Conservation (phyloP, 108 stramenopile species). For the Poteriospumella lacustris region DNA sequence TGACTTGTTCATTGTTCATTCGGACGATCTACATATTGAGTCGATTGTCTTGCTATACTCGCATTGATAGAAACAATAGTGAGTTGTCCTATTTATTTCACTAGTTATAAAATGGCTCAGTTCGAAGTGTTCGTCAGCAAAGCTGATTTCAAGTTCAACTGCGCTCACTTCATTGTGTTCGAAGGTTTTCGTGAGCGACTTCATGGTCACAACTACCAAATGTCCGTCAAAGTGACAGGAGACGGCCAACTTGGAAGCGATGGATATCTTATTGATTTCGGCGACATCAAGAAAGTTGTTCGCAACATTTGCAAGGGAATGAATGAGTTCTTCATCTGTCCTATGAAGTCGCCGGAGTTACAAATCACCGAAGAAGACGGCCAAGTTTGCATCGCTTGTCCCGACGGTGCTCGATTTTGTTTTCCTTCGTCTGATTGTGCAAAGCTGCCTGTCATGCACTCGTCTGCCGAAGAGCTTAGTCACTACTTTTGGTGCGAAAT, state of each 20-base stretch:
- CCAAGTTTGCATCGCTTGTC: slow-evolving; percentile 63
- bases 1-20: too few species aligned
- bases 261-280: slow-evolving; percentile 90
- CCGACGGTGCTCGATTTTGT: slow-evolving; percentile 74
- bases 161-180: slow-evolving; percentile 89
- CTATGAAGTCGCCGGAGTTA: slow-evolving; percentile 52
- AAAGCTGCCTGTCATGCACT: slow-evolving; percentile 82
- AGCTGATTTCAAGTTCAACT: slow-evolving; percentile 93
- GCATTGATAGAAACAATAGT: not conserved
- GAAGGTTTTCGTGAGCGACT: slow-evolving; percentile 81
- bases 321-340: slow-evolving; percentile 87
- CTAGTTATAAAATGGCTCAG: slow-evolving; percentile 2
- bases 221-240: slow-evolving; percentile 67
- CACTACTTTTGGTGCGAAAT: slow-evolving; percentile 71
- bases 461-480: slow-evolving; percentile 85
- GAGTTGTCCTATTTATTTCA: not conserved
- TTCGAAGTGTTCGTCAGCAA: slow-evolving; percentile 73
- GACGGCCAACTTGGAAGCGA: slow-evolving; percentile 49
- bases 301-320: slow-evolving; percentile 72
- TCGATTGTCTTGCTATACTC: not conserved
- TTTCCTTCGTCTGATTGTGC: slow-evolving; percentile 77
- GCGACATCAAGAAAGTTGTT: slow-evolving; percentile 70
- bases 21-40: not conserved
- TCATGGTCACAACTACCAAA: slow-evolving; percentile 88
- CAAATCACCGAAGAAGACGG: slow-evolving; percentile 66